Conservation (phyloP, 306 rosid species). For the Aeschynomene evenia region DNA sequence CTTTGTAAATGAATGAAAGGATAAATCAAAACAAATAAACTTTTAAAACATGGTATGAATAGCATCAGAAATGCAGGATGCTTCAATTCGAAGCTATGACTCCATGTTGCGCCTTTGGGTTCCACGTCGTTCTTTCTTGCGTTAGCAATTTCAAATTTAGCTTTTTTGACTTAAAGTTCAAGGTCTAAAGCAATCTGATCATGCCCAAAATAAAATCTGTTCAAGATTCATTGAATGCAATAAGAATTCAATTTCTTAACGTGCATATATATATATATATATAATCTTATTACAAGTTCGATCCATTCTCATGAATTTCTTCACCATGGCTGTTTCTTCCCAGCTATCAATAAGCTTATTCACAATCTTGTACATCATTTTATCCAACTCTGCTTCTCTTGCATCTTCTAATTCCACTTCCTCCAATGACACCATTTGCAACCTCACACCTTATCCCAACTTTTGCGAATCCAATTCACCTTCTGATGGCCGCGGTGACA, state of each 20-base stretch:
- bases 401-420: slow-evolving; percentile 3
- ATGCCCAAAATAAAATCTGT: background rate
- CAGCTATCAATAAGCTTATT: background rate
- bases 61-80: background rate
- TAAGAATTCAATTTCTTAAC: background rate
- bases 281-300: background rate
- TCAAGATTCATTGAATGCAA: background rate
- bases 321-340: slow-evolving; percentile 21
- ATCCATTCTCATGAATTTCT: background rate
- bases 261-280: slow-evolving; percentile 9
- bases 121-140: background rate
- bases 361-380: background rate
- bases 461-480: slow-evolving; percentile 34
- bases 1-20: too few relatives aligned
- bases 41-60: background rate
- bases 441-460: slow-evolving; percentile 29
- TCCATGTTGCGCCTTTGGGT: background rate
- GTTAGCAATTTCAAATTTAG: background rate
- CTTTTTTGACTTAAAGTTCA: background rate
- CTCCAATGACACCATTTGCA: slow-evolving; percentile 16
- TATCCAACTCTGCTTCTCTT: background rate
- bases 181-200: background rate
- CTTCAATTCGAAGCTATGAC: background rate
- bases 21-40: too few relatives aligned
- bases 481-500: background rate